Evolutionary conservation across 176 grass and related monocot species (phyloP), one percentile per base, ranked within the genome.

Genomic region (Bothriochloa decipiens): DNA sequence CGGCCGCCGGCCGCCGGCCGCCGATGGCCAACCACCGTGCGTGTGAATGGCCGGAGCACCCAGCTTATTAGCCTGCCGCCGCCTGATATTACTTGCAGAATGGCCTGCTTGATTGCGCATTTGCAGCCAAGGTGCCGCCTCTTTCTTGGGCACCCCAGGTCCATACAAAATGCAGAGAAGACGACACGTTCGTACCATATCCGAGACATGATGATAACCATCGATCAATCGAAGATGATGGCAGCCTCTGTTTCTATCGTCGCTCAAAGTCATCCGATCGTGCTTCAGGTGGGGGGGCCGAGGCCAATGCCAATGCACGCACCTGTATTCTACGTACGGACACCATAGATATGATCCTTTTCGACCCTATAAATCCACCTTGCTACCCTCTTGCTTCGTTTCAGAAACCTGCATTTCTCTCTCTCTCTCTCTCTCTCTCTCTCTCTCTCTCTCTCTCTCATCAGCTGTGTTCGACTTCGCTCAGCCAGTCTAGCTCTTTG

Each of bases 1-100:
- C 29, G 29, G 29, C 29, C 29, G 29, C 29, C 29, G 29, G 29
- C 29, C 29, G 29, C 29, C 29, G 29, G 29, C 29, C 29, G 29
- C 29, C 29, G 43, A 11, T 9, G 43, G 7, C 40, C 86, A 75
- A 90, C 72, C 81, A 80, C 67, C 68, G 29, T 23, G 6, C 1
- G 17, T 64, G 32, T 84, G 29, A 89, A 94, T 91, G 92, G 89
- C 25, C 43, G 40, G 74, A 88, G 88, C 91, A 94, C 91, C 88
- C 23, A 55, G 40, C 49, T 52, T 52, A 7, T 17, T 50, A 17
- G 47, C 43, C 43, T 13, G 12, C 49, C 16, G 47, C 70, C 41
- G 0, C 8, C 46, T 18, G 45, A 49, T 49, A 72, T 71, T 14
- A 47, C 42, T 62, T 32, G 77, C 49, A 53, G 33, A 65, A 45